Percentiles rank a stretch among this genome's conserved stretches.
These are phyloP conservation scores for sorghum (Sorghum bicolor) DNA, from an alignment of 176 grass and related monocot genomes.

Conservation along the genomic window Sorghum_bicolor_NCBIv3 NC_012870.2:68502001-68502500, in stretches of 20 bases:
- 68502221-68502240: constrained; percentile 94
- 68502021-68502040: constrained; percentile 3
- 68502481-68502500: constrained; percentile 95
- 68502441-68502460: constrained; percentile 99
- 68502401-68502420: constrained; percentile 13
- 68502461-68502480: constrained; percentile 82
- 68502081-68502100: constrained; percentile 98
- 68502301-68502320: constrained; percentile 98
- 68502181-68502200: constrained; percentile 92
- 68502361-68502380: neutral
- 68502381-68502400: constrained; percentile 10
- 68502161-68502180: constrained; percentile 95
- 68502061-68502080: constrained; percentile 70
- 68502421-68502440: constrained; percentile 97
- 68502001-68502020: constrained; percentile 8
- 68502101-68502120: constrained; percentile 74
- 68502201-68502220: constrained; percentile 99
- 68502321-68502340: constrained; percentile 77
- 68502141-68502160: constrained; percentile 98
- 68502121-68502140: constrained; percentile 96
- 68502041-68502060: constrained; percentile 34
- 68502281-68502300: constrained; percentile 99
- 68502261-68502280: constrained; percentile 83
- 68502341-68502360: constrained; percentile 21
- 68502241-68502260: constrained; percentile 98